Evolutionary conservation across 306 rosid genomes (phyloP).

Genomic region (Inga laurina): DNA sequence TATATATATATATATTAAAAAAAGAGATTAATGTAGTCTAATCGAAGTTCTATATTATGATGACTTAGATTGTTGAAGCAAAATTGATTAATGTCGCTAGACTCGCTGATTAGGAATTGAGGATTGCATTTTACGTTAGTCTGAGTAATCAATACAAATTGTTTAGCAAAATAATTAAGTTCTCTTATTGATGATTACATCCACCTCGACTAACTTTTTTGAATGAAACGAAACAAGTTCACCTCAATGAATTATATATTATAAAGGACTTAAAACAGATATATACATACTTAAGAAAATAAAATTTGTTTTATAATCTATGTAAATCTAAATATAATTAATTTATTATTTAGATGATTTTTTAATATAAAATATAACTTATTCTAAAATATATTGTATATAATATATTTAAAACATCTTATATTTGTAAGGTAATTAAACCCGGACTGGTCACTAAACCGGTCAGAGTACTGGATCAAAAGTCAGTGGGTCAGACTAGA

Average conservation of each 20-base stretch:
- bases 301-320: too few species aligned
- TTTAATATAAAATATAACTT: too few species aligned
- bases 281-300: too few species aligned
- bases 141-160: background rate
- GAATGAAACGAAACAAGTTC: background rate
- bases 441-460: too few species aligned
- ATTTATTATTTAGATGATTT: too few species aligned
- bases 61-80: background rate
- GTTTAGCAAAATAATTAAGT: background rate
- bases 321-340: too few species aligned
- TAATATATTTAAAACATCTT: too few species aligned
- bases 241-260: background rate
- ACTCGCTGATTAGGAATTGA: slow-evolving; percentile 8
- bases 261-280: too few species aligned
- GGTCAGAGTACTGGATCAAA: too few species aligned
- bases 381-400: too few species aligned
- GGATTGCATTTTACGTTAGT: slow-evolving; percentile 15
- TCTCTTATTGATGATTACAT: background rate
- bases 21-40: background rate
- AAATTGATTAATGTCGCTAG: background rate
- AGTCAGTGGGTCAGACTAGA: too few species aligned
- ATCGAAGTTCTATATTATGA: background rate
- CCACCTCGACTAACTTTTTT: background rate
- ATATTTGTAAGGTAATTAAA: too few species aligned
- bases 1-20: background rate